Conservation (phyloP, 2,329 filamentous ascomycete species). For the Bipolaris sorokiniana region DNA sequence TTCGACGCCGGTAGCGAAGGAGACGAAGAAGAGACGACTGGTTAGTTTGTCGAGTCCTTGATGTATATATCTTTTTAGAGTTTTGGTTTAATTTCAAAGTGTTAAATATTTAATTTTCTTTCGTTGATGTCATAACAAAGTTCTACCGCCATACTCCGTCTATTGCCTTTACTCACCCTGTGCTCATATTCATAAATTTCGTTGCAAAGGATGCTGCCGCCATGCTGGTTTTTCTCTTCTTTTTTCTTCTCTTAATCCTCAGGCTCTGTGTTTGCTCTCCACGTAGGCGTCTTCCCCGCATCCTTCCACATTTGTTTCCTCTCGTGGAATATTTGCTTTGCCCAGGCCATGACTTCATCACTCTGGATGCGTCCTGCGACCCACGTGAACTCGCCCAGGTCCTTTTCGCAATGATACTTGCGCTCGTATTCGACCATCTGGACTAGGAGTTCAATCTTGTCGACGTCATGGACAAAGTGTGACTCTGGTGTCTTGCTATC, state of each 20-base stretch:
- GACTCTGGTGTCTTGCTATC: constrained; percentile 82
- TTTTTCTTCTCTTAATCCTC: constrained; percentile 5
- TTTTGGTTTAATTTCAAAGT: no score
- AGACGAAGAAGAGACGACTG: constrained; percentile 26
- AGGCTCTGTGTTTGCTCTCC: constrained; percentile 36
- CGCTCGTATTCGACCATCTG: constrained; percentile 98
- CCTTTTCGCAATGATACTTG: constrained; percentile 65
- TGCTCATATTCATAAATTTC: neutral
- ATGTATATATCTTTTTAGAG: neutral
- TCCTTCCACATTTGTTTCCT: constrained; percentile 73
- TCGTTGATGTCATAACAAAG: neutral
- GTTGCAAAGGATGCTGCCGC: neutral
- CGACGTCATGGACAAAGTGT: constrained; percentile 91
- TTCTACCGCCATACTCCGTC: neutral
- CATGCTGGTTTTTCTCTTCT: neutral
- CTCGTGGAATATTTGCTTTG: constrained; percentile 75
- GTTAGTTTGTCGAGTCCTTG: constrained; percentile 23
- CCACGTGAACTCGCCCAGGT: constrained; percentile 85
- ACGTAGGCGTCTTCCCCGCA: constrained; percentile 42
- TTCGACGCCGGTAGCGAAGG: constrained; percentile 1
- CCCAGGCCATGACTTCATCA: constrained; percentile 82
- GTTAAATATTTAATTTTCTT: no score
- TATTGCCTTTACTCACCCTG: neutral
- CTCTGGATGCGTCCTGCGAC: constrained; percentile 76
- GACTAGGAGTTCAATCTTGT: constrained; percentile 92